Evolutionary conservation across 106 monocot species (phyloP), one percentile per base, ranked within the genome.

Genomic region (Allium fistulosum): DNA sequence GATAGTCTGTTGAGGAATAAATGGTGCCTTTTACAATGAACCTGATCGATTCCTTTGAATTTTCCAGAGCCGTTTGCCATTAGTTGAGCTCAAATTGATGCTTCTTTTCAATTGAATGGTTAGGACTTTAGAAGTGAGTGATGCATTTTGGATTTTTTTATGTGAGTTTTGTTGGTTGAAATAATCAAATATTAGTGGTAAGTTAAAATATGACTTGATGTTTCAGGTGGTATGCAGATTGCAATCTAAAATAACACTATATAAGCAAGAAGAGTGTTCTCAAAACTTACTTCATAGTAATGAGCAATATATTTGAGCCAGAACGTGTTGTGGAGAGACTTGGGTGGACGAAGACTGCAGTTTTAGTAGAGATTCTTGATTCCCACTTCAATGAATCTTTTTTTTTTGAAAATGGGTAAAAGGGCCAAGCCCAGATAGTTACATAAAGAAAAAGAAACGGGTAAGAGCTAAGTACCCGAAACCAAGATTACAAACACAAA

Each of bases 281-380:
- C 62, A 75, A 47, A 53, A 69, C 86, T 18, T 92, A 82, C 61
- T 96, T 92, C 65, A 37, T 96, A 18, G 91, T 88, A 10, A 57
- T 74, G 7, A 67, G 76, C 46, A 76, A 61, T 45, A 65, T 81
- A 26, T 88, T 84, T 49, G 84, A 88, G 59, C 81, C 88, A 4
- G 81, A 84, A 26, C 66, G 76, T 7, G 78, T 79, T 2, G 26
- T 52, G 6, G 79, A 84, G 74, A 69, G 88, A 11, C 67, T 88
- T 9, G 79, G 76, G 9, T 88, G 84, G 88, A 71, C 84, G 6
- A 65, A 74, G 57, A 81, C 81, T 0, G 53, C 67, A 22, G 59
- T 77, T 14, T 52, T 84, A 11, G 74, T 72, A 2, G 66, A 79
- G 28, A 79, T 74, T 11, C 65, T 88, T 15, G 70, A 70, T 9